Base-by-base conservation (phyloP, 768 basidiomycete genomes). In the Tricholoma matsutake region DNA sequence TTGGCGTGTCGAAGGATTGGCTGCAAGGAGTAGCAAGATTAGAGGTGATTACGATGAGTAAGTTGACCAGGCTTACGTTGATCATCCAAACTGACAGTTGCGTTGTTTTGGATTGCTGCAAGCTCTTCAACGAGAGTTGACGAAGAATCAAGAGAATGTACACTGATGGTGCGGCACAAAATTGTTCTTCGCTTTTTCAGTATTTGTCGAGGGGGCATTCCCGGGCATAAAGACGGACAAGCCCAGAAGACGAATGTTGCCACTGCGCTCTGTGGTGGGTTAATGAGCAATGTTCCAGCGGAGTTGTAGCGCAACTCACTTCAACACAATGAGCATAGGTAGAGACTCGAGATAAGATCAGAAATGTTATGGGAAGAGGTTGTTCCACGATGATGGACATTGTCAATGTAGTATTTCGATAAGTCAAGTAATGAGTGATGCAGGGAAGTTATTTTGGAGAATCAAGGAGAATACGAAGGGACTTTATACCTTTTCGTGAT, bases 311-410 rank as follows among this genome's bases (percentile, higher is more conserved):
- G 14, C 10, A 16, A 41, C 47, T 16, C 53, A 53, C 58, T 39
- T 53, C 31, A n/a, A 59, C 11, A 14, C 32, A 59, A 35, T 59
- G 58, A 4, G 51, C 37, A 39, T 59, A 59, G 4, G 51, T 34
- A 37, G 58, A 56, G 11, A 39, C 35, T 4, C 35, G 54, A 14
- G 58, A 37, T 32, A 34, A n/a, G 13, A 59, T 28, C 20, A 32
- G 8, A 13, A 59, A 34, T 49, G 28, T 29, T 14, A 59, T 51
- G 22, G 58, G 49, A 25, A 53, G 51, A 31, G 25, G 58, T 52
- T 54, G 58, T 54, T 59, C 51, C 9, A 18, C 11, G 16, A 31
- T 13, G 25, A 20, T 43, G 8, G 52, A 41, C 22, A 41, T 47
- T 8, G 18, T 14, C 18, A 10, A 34, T 34, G 54, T 20, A 11